Evolutionary conservation across 2,329 filamentous ascomycete species (phyloP).

Genomic region (Aureobasidium uvarum): DNA sequence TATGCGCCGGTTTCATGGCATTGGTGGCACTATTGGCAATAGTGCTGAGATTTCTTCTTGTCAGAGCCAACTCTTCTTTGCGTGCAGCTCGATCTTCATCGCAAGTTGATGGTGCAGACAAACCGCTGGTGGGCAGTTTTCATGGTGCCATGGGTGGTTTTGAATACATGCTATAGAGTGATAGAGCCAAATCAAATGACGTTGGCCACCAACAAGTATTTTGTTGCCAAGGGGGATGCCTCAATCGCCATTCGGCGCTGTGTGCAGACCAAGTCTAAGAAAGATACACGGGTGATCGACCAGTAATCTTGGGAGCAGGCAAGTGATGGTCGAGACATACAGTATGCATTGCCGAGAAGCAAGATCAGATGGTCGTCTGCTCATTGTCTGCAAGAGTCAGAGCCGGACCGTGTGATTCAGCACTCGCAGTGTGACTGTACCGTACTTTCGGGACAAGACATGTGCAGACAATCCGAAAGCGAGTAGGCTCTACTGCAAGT

Average conservation of each 20-base stretch:
- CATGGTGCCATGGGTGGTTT: neutral
- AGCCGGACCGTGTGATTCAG: neutral
- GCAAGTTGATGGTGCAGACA: conserved; percentile 6
- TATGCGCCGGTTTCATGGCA: conserved; percentile 53
- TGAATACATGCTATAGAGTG: conserved; percentile 19
- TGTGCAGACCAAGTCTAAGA: neutral
- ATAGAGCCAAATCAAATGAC: neutral
- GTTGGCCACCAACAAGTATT: neutral
- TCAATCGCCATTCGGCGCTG: conserved; percentile 6
- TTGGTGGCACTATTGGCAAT: conserved; percentile 46
- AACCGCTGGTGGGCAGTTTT: conserved; percentile 1
- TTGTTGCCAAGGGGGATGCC: neutral
- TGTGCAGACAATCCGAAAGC: neutral
- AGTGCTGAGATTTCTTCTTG: conserved; percentile 44
- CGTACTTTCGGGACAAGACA: neutral
- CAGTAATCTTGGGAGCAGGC: neutral
- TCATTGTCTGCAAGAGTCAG: neutral
- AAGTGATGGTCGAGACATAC: neutral
- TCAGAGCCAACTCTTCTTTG: conserved; percentile 36
- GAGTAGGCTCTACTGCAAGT: neutral
- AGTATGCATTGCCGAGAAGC: conserved; percentile 5
- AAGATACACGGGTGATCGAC: conserved; percentile 3
- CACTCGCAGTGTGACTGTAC: neutral
- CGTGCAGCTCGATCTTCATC: neutral
- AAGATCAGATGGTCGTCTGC: neutral